Conservation (phyloP, 2,329 filamentous ascomycete genomes). For the Calonectria naviculata region DNA sequence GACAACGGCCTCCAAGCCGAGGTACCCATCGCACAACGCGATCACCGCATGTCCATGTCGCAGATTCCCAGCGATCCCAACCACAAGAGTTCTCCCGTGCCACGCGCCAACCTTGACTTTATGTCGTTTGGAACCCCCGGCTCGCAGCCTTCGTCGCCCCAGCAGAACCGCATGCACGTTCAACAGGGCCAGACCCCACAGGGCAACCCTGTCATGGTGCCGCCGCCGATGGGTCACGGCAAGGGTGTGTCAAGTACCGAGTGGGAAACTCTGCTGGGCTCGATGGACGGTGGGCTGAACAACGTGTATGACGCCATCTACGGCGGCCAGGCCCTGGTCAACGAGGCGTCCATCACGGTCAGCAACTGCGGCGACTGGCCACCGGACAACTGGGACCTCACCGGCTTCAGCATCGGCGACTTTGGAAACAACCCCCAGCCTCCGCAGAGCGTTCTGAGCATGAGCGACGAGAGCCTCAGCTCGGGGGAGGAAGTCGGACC, state of each 20-base stretch:
- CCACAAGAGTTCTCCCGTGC: slow-evolving; percentile 29
- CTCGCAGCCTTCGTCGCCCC: slow-evolving; percentile 62
- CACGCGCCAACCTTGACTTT: slow-evolving; percentile 66
- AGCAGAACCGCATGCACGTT: slow-evolving; percentile 53
- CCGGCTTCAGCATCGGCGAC: slow-evolving; percentile 62
- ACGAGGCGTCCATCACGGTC: slow-evolving; percentile 58
- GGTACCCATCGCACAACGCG: slow-evolving; percentile 48
- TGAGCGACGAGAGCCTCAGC: slow-evolving; percentile 69
- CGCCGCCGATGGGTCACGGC: slow-evolving; percentile 25
- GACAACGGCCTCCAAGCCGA: slow-evolving; percentile 55
- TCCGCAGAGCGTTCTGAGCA: slow-evolving; percentile 65
- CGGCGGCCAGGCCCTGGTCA: slow-evolving; percentile 67
- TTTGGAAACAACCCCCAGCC: slow-evolving; percentile 53
- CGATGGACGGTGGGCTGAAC: slow-evolving; percentile 81
- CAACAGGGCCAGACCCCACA: slow-evolving; percentile 33
- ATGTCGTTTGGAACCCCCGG: slow-evolving; percentile 61
- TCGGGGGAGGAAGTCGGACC: slow-evolving; percentile 63
- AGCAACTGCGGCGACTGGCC: slow-evolving; percentile 61
- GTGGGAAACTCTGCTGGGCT: slow-evolving; percentile 85
- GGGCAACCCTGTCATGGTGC: slow-evolving; percentile 42
- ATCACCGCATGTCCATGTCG: slow-evolving; percentile 61
- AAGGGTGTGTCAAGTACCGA: slow-evolving; percentile 72
- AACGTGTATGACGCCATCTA: slow-evolving; percentile 91
- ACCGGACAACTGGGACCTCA: slow-evolving; percentile 67
- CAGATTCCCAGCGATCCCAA: slow-evolving; percentile 52